A percentile compares a stretch with the other conserved stretches of the same genome.
Conservation (phyloP, 371 early-diverging fungal genomes). For the Lichtheimia hyalospora region DNA sequence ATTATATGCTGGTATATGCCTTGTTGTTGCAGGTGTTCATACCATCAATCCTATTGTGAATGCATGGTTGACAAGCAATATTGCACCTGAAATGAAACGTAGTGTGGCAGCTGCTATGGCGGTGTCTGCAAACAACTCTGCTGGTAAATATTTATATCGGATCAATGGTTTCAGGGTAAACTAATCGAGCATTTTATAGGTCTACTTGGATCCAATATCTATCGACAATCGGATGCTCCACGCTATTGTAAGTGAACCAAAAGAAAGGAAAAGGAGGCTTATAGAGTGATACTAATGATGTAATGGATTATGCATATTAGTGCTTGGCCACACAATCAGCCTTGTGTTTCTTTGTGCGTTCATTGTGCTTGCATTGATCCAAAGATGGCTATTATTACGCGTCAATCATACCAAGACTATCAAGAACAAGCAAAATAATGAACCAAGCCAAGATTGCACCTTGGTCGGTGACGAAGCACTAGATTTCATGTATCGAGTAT, state of each 20-base stretch:
- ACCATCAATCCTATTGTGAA: conserved; percentile 50
- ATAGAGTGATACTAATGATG: too few species aligned
- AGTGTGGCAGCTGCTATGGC: conserved; percentile 53
- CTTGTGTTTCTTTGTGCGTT: conserved; percentile 30
- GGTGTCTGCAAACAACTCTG: conserved; percentile 47
- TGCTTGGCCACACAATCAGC: conserved; percentile 37
- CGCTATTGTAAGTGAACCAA: conserved; percentile 29
- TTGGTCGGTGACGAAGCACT: conserved; percentile 30
- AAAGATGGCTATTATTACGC: conserved; percentile 26
- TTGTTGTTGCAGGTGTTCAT: conserved; percentile 47
- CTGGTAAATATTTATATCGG: conserved; percentile 15
- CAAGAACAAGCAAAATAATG: conserved; percentile 7
- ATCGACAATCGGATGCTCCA: conserved; percentile 46
- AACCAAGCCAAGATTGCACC: conserved; percentile 4
- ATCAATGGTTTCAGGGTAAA: not conserved
- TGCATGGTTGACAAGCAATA: conserved; percentile 49
- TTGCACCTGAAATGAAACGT: conserved; percentile 48
- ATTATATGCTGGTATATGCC: conserved; percentile 36
- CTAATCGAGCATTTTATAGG: conserved; percentile 8
- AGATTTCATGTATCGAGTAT: conserved; percentile 30
- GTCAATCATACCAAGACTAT: conserved; percentile 18
- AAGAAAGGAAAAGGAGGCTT: too few species aligned
- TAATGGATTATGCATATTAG: conserved; percentile 20
- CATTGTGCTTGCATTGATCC: conserved; percentile 26
- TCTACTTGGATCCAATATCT: conserved; percentile 46